Evolutionary conservation across 768 basidiomycete genomes (phyloP).

Genomic region (Panaeolus cyanescens): DNA sequence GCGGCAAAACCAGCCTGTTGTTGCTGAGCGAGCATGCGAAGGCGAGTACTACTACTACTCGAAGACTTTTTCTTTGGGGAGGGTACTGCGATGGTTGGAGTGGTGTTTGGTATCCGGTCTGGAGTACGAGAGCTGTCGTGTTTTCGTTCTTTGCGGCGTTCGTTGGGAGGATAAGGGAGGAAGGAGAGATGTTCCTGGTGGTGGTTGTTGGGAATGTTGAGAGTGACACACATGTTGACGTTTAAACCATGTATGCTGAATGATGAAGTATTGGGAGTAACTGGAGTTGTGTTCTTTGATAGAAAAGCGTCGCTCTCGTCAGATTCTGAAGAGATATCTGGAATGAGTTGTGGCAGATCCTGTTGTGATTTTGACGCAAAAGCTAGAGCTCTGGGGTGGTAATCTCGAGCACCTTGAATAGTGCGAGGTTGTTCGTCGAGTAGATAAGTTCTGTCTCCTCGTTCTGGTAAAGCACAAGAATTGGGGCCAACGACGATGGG

Average conservation of each 20-base stretch:
- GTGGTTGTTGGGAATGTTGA: constrained; percentile 2
- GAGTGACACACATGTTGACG: constrained; percentile 12
- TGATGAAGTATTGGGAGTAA: constrained; percentile 14
- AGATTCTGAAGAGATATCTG: constrained; percentile 63
- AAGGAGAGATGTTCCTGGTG: constrained; percentile 27
- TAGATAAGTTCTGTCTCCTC: constrained; percentile 71
- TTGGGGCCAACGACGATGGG: constrained; percentile 78
- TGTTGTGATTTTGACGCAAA: no score
- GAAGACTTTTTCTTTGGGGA: constrained; percentile 12
- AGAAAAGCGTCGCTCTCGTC: constrained; percentile 64
- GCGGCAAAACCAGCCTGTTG: neutral
- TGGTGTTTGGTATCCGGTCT: constrained; percentile 38
- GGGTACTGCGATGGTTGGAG: constrained; percentile 6
- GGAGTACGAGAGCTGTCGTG: constrained; percentile 37
- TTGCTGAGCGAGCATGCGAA: neutral
- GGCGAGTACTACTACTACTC: constrained; percentile 8
- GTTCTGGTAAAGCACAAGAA: constrained; percentile 73
- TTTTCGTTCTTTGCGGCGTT: constrained; percentile 27
- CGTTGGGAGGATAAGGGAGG: constrained; percentile 35
- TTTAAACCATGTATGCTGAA: constrained; percentile 29
- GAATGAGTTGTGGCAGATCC: constrained; percentile 51
- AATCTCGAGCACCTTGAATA: constrained; percentile 30
- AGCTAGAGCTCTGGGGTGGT: constrained; percentile 37
- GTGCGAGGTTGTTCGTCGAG: constrained; percentile 37
- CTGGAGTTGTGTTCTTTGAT: constrained; percentile 30